Evolutionary conservation across 2,329 filamentous ascomycete genomes (phyloP).

Genomic region (Curvularia sp.): DNA sequence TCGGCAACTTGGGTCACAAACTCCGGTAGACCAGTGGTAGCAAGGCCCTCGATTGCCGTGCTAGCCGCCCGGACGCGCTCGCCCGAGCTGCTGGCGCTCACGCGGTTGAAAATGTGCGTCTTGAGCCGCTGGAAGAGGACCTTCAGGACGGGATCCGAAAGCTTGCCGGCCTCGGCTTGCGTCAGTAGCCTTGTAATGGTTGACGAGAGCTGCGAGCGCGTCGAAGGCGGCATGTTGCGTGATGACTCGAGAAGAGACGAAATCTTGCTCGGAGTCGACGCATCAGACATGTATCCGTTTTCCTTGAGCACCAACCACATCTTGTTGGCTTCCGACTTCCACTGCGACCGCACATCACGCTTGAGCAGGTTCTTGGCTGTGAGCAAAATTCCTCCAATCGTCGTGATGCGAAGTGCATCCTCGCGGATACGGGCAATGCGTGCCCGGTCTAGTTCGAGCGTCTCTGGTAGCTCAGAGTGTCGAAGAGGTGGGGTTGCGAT

Average conservation of each 20-base stretch:
- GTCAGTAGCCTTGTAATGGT: conserved; percentile 60
- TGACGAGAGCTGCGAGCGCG: conserved; percentile 53
- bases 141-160: conserved; percentile 69
- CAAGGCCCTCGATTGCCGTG: conserved; percentile 72
- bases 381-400: conserved; percentile 75
- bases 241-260: conserved; percentile 59
- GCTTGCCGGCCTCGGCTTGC: conserved; percentile 59
- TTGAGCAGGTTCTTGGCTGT: conserved; percentile 86
- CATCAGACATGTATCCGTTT: conserved; percentile 63
- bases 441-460: conserved; percentile 71
- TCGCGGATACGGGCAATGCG: conserved; percentile 67
- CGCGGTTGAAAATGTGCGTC: conserved; percentile 69
- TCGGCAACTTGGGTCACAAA: conserved; percentile 73
- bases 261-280: conserved; percentile 55
- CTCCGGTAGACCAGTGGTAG: conserved; percentile 73
- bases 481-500: conserved; percentile 68
- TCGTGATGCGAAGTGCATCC: conserved; percentile 70
- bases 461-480: conserved; percentile 71
- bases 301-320: conserved; percentile 73
- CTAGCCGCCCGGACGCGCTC: conserved; percentile 75
- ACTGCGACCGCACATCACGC: conserved; percentile 77
- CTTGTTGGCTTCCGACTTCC: conserved; percentile 77
- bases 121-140: conserved; percentile 73
- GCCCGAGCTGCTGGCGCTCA: conserved; percentile 70
- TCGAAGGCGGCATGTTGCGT: conserved; percentile 58